phyloP scores from a whole-genome alignment of 345 rosid genomes.

The Gossypium longicalyx region DNA sequence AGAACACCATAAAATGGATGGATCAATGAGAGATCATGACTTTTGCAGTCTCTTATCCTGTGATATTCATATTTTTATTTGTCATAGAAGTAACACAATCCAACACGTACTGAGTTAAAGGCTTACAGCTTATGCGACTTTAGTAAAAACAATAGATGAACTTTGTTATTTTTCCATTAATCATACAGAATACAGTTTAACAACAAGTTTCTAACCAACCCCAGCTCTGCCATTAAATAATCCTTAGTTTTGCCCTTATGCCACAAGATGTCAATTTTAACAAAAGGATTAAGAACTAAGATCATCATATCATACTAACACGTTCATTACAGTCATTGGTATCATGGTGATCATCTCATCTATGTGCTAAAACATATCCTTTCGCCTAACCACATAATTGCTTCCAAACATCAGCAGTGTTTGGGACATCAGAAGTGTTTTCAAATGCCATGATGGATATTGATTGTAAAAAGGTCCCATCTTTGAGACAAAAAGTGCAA shows the following conservation, averaged over 20 bases:
- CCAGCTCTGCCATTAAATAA: not conserved
- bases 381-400: not conserved
- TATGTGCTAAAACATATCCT: not conserved
- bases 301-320: not conserved
- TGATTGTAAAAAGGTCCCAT: not conserved
- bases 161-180: not conserved
- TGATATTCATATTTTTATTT: not conserved
- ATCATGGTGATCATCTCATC: not conserved
- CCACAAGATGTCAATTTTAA: not conserved
- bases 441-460: not conserved
- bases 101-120: not conserved
- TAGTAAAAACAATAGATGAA: not conserved
- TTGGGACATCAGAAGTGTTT: not conserved
- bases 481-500: not conserved
- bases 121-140: not conserved
- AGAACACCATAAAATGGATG: not conserved
- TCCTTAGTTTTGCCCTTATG: not conserved
- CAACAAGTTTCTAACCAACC: not conserved
- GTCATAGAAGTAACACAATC: not conserved
- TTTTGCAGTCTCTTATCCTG: not conserved
- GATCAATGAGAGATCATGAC: not conserved
- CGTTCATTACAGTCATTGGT: not conserved
- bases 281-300: slow-evolving; percentile 2
- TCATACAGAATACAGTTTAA: not conserved
- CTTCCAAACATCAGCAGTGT: not conserved